Base-by-base conservation (phyloP, 176 grass and related monocot species). In the Tillandsia fasciculata region DNA sequence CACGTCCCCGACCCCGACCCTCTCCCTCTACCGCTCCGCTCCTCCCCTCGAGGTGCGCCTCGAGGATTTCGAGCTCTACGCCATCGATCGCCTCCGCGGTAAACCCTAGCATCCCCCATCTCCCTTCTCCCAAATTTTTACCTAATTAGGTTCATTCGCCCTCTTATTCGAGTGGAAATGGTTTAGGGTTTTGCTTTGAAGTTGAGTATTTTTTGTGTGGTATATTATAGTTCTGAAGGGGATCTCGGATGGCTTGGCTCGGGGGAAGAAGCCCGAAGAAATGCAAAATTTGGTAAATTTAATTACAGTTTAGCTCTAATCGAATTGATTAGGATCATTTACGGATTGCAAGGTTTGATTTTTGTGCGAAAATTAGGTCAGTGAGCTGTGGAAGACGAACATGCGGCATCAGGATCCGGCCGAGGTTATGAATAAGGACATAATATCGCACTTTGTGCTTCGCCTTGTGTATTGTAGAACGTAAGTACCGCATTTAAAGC, bases 381-480 rank as follows among this genome's bases (percentile, higher is more conserved):
- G 42, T 50, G 89, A 92, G 17, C 77, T 92, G 64, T 92, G 82
- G 86, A 92, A 83, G 68, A 13, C 65, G 59, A 83, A 87, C 72
- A 97, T 97, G 93, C 87, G 82, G 74, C 93, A 92, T 83, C 83
- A 77, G 74, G 89, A 97, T 90, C 78, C 89, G 65, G 73, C 80
- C 23, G 86, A 87, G 78, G 86, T 74, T 74, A 67, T 86, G 74
- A 92, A 91, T 65, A 97, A 92, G 83, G 93, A 97, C 70, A 87
- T 97, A 70, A 92, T 90, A 76, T 97, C 94, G 3, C 94, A 97
- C 77, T 92, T 90, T 63, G 94, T 89, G 22, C 94, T 97, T 58
- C 89, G 94, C 66, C 94, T 92, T 59, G 94, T 97, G n/a, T 97
- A 97, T 51, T 97, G 94, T 81, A 87, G 94, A 87, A 89, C 89